These are phyloP conservation scores for Galerina sulciceps DNA, from an alignment of 768 basidiomycete genomes.

Conservation along the genomic window DNA sequence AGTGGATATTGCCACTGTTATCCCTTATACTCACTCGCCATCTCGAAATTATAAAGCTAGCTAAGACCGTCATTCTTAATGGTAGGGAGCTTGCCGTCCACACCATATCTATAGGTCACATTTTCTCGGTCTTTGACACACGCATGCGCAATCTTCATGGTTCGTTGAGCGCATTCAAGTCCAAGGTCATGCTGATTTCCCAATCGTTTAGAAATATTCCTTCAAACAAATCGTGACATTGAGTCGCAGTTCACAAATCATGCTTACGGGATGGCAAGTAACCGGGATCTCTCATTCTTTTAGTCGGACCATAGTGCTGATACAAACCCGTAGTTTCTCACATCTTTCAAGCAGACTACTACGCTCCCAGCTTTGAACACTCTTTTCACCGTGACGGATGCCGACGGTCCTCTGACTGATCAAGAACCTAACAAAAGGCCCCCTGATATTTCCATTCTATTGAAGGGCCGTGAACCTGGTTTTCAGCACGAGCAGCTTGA, in stretches of 20 bases:
- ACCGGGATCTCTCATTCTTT: background rate
- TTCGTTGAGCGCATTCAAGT: background rate
- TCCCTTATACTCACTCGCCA: slow-evolving; percentile 3
- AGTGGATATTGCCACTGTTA: slow-evolving; percentile 10
- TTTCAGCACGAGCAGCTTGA: background rate
- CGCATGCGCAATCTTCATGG: slow-evolving; percentile 5
- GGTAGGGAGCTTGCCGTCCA: background rate
- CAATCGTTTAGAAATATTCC: slow-evolving; percentile 1
- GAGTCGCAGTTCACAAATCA: background rate
- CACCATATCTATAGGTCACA: background rate
- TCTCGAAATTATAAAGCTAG: background rate
- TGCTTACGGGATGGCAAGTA: slow-evolving; percentile 9
- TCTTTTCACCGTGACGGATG: background rate
- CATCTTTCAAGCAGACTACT: slow-evolving; percentile 3
- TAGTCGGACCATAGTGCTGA: background rate
- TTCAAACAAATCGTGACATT: slow-evolving; percentile 4
- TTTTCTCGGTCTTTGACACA: slow-evolving; percentile 7
- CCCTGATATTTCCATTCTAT: slow-evolving; percentile 1
- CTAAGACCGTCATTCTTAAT: background rate
- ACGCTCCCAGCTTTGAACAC: background rate
- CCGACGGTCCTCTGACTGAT: background rate
- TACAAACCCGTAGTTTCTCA: slow-evolving; percentile 6
- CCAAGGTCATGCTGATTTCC: background rate
- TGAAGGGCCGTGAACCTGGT: background rate
- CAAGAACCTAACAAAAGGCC: background rate